Evolutionary conservation across 1,284 basidiomycete genomes (phyloP).

Genomic region (Rhodofomes roseus): DNA sequence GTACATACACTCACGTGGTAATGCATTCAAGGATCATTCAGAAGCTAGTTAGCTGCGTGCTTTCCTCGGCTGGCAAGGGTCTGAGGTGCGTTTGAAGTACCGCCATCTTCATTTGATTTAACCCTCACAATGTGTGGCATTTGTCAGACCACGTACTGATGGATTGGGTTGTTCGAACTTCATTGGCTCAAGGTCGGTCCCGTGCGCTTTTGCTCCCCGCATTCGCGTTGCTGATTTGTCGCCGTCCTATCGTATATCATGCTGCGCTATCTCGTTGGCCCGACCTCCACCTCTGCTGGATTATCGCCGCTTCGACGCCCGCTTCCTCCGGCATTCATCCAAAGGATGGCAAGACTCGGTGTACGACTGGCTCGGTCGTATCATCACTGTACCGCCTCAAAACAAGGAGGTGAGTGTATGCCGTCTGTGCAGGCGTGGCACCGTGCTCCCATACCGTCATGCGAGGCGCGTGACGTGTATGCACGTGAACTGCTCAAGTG

Average conservation of each 20-base stretch:
- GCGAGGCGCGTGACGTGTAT: conserved; percentile 18
- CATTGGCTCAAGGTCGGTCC: conserved; percentile 77
- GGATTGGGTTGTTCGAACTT: too few relatives aligned
- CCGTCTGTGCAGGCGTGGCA: conserved; percentile 24
- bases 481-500: conserved; percentile 25
- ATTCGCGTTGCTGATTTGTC: neutral
- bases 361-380: conserved; percentile 87
- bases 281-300: neutral
- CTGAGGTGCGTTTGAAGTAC: too few relatives aligned
- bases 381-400: conserved; percentile 91
- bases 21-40: too few relatives aligned
- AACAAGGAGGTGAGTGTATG: conserved; percentile 83
- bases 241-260: neutral
- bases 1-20: too few relatives aligned
- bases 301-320: neutral
- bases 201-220: neutral
- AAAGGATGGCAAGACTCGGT: conserved; percentile 84
- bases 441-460: conserved; percentile 5
- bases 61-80: too few relatives aligned
- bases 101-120: too few relatives aligned
- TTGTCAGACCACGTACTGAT: too few relatives aligned
- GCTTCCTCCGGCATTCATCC: neutral
- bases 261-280: neutral
- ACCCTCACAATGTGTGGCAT: too few relatives aligned
- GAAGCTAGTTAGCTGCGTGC: too few relatives aligned